Percentiles rank a stretch among this genome's conserved stretches.
These are phyloP conservation scores for Prillingera fragicola DNA, from an alignment of 1,284 basidiomycete genomes.

Conservation along the genomic window DNA sequence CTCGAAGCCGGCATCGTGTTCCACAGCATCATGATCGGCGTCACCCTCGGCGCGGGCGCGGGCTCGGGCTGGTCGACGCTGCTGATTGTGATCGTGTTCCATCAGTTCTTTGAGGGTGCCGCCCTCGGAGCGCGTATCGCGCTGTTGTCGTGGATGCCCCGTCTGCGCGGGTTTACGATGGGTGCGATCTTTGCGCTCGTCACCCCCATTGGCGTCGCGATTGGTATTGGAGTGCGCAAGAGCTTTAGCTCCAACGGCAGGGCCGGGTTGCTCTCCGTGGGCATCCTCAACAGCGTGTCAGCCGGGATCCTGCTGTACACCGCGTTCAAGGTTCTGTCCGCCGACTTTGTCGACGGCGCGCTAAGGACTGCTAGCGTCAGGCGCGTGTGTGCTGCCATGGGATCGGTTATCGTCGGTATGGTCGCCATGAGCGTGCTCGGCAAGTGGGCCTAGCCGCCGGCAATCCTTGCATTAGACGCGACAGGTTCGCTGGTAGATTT, in stretches of 20 bases:
- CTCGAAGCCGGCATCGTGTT: slow-evolving; percentile 49
- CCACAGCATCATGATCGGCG: no score
- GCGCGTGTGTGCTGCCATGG: slow-evolving; percentile 23
- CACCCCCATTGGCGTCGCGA: slow-evolving; percentile 27
- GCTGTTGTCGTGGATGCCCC: slow-evolving; percentile 15
- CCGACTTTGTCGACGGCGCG: slow-evolving; percentile 27
- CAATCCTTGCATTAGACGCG: no score
- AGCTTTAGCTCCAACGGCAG: slow-evolving; percentile 33
- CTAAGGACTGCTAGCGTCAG: slow-evolving; percentile 13
- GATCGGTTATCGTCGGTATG: slow-evolving; percentile 24
- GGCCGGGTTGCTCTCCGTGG: slow-evolving; percentile 30
- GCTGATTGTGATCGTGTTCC: no score
- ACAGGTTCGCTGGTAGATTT: no score
- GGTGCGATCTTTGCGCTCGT: slow-evolving; percentile 9
- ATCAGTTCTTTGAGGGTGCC: slow-evolving; percentile 26
- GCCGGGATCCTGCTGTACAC: slow-evolving; percentile 65
- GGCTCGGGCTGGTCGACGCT: no score
- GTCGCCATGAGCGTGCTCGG: slow-evolving; percentile 42
- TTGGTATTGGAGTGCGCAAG: slow-evolving; percentile 31
- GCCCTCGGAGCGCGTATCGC: slow-evolving; percentile 32
- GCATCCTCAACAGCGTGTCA: slow-evolving; percentile 60
- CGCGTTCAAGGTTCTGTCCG: slow-evolving; percentile 28
- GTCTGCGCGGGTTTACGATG: slow-evolving; percentile 18
- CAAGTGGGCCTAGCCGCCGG: slow-evolving; percentile 44
- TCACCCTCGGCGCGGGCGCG: no score